Percentiles rank a stretch among this genome's conserved stretches.
phyloP scores from a whole-genome alignment of 768 basidiomycete species.

The Psilocybe subaeruginosa region DNA sequence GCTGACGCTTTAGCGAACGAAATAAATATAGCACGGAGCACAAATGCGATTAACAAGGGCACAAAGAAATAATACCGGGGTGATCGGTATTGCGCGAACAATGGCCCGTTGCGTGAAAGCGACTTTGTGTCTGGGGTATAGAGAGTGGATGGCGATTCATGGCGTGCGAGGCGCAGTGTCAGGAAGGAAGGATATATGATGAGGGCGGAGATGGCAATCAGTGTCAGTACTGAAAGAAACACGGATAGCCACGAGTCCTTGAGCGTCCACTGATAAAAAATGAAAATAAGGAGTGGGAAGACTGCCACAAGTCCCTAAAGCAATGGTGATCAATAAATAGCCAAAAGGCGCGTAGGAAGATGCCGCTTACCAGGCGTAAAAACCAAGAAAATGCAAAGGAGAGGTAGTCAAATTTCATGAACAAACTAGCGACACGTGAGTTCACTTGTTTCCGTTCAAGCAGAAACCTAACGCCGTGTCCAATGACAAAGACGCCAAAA shows the following conservation, averaged over 20 bases:
- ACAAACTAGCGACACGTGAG: slow-evolving; percentile 18
- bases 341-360: not conserved
- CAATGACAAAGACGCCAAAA: slow-evolving; percentile 50
- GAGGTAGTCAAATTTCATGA: slow-evolving; percentile 36
- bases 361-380: slow-evolving; percentile 61
- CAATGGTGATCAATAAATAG: slow-evolving; percentile 1
- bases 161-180: slow-evolving; percentile 48
- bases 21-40: slow-evolving; percentile 75
- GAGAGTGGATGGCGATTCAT: slow-evolving; percentile 28
- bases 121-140: slow-evolving; percentile 32
- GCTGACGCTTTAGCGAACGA: slow-evolving; percentile 64
- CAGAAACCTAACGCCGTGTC: slow-evolving; percentile 46
- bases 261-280: slow-evolving; percentile 91
- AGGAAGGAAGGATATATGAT: slow-evolving; percentile 53
- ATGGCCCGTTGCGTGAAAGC: slow-evolving; percentile 51
- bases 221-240: slow-evolving; percentile 73
- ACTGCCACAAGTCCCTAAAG: slow-evolving; percentile 61
- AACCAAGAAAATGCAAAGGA: slow-evolving; percentile 61
- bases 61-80: slow-evolving; percentile 72
- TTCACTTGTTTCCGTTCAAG: slow-evolving; percentile 27
- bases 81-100: slow-evolving; percentile 69
- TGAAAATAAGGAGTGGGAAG: slow-evolving; percentile 75
- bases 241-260: slow-evolving; percentile 87
- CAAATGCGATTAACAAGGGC: slow-evolving; percentile 54
- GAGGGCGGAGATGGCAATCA: slow-evolving; percentile 53